Conservation (phyloP, 164 flowering plant species). For the Vitis cinerea region DNA sequence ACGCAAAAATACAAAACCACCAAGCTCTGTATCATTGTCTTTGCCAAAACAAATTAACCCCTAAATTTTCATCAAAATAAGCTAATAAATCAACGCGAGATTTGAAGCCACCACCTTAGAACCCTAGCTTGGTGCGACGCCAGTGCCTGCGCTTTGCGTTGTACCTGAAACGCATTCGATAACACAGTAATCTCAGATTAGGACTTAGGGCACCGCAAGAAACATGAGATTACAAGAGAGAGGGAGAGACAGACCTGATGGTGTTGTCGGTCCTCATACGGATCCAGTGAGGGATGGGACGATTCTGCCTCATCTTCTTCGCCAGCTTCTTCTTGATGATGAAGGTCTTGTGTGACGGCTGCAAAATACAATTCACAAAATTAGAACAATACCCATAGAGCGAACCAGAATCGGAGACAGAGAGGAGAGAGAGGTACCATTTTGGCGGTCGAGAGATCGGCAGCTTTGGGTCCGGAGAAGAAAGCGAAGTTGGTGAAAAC, state of each 20-base stretch:
- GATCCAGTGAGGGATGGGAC: conserved; percentile 65
- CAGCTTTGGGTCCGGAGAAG: background rate
- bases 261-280: conserved; percentile 59
- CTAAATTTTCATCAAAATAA: too few relatives aligned
- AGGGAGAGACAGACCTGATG: conserved; percentile 33
- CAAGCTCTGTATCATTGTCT: too few relatives aligned
- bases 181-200: background rate
- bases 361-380: background rate
- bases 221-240: background rate
- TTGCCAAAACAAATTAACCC: too few relatives aligned
- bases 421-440: conserved; percentile 4
- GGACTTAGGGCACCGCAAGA: background rate
- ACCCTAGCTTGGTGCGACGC: conserved; percentile 74
- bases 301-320: conserved; percentile 71
- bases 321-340: conserved; percentile 61
- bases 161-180: conserved; percentile 33
- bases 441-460: conserved; percentile 2
- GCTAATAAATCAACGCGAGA: background rate
- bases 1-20: too few relatives aligned
- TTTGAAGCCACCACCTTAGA: conserved; percentile 28
- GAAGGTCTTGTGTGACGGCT: conserved; percentile 69
- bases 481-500: too few relatives aligned
- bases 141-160: conserved; percentile 79
- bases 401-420: background rate
- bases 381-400: background rate